Evolutionary conservation across 106 monocot genomes (phyloP).

Genomic region (Xerophyta viscosa): DNA sequence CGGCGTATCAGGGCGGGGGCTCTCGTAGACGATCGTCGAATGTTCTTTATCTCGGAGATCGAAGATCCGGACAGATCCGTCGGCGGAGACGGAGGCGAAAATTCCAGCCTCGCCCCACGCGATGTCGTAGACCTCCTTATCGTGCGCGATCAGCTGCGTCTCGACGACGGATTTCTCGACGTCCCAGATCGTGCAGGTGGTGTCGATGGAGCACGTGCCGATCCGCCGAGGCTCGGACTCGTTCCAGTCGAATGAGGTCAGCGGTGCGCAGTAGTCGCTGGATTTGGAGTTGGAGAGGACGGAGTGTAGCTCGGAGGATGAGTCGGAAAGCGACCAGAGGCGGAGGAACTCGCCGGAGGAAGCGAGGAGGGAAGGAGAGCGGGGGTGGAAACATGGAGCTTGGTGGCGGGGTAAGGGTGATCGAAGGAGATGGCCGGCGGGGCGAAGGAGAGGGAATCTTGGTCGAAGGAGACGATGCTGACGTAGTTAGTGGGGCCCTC

Average conservation of each 20-base stretch:
- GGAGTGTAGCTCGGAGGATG: slow-evolving; percentile 32
- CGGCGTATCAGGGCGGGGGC: slow-evolving; percentile 72
- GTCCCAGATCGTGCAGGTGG: slow-evolving; percentile 94
- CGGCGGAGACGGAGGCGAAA: slow-evolving; percentile 92
- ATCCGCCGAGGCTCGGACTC: slow-evolving; percentile 41
- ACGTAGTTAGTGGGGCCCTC: slow-evolving; percentile 71
- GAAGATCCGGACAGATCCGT: slow-evolving; percentile 81
- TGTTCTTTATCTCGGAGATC: slow-evolving; percentile 92
- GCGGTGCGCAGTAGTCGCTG: slow-evolving; percentile 56
- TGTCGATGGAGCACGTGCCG: slow-evolving; percentile 79
- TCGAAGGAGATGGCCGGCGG: slow-evolving; percentile 71
- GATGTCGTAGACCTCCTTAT: slow-evolving; percentile 96
- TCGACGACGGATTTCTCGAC: slow-evolving; percentile 54
- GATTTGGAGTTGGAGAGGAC: slow-evolving; percentile 42
- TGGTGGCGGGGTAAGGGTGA: slow-evolving; percentile 90
- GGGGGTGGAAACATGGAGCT: slow-evolving; percentile 85
- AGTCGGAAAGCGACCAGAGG: slow-evolving; percentile 23
- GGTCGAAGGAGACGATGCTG: slow-evolving; percentile 63
- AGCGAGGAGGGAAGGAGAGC: slow-evolving; percentile 52
- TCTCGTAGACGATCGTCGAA: slow-evolving; percentile 87
- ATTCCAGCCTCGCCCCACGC: slow-evolving; percentile 81
- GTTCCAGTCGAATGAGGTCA: slow-evolving; percentile 86
- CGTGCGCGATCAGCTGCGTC: slow-evolving; percentile 95
- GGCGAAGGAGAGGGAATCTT: slow-evolving; percentile 38
- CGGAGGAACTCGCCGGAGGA: slow-evolving; percentile 75